Conservation (phyloP, 768 basidiomycete genomes). For the Collybia nuda region DNA sequence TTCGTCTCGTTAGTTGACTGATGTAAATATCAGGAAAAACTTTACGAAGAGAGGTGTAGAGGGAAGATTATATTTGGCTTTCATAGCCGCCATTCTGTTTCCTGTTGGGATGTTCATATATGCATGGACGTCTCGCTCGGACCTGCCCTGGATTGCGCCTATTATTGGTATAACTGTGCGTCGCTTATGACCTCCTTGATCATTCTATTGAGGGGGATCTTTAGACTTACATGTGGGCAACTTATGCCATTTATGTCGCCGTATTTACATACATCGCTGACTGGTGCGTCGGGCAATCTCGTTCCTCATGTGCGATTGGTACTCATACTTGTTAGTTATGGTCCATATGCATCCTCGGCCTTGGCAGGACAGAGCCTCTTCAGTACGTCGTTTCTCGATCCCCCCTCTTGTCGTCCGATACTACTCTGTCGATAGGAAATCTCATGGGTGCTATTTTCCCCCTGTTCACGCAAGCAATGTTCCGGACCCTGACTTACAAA, state of each 20-base stretch:
- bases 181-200: conserved; percentile 10
- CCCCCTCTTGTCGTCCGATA: background rate
- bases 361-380: conserved; percentile 67
- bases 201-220: conserved; percentile 19
- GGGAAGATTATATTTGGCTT: conserved; percentile 59
- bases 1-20: background rate
- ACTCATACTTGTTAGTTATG: conserved; percentile 38
- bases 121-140: conserved; percentile 60
- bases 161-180: conserved; percentile 51
- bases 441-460: conserved; percentile 54
- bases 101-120: conserved; percentile 69
- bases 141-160: conserved; percentile 61
- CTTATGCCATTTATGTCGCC: conserved; percentile 57
- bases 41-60: conserved; percentile 43
- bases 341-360: conserved; percentile 66
- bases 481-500: conserved; percentile 48
- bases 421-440: conserved; percentile 37
- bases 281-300: conserved; percentile 37
- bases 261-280: conserved; percentile 66
- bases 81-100: conserved; percentile 50
- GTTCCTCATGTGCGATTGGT: background rate
- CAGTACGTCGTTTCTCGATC: conserved; percentile 29
- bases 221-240: conserved; percentile 51
- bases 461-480: conserved; percentile 64
- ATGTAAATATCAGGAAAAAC: conserved; percentile 25